Conservation (phyloP, 1,284 basidiomycete species). For the Fereydounia khargensis region DNA sequence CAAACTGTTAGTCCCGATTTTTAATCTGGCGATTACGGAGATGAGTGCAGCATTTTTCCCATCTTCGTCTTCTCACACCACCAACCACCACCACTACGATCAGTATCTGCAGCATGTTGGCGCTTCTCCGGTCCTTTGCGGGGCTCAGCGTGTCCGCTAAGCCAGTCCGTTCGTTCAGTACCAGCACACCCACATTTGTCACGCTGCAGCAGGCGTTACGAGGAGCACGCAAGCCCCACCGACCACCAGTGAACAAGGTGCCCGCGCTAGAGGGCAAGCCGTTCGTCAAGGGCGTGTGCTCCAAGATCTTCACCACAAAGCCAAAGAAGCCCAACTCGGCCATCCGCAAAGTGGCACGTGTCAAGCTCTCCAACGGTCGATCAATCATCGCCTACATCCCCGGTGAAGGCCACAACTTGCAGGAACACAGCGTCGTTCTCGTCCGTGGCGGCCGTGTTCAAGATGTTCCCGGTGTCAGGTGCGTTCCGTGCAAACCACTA, state of each 20-base stretch:
- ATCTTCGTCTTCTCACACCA: too few species aligned
- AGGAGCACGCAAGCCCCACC: slow-evolving; percentile 51
- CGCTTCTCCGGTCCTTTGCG: too few species aligned
- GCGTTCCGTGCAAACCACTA: too few species aligned
- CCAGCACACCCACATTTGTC: slow-evolving; percentile 22
- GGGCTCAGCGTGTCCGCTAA: too few species aligned
- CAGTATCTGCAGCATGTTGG: too few species aligned
- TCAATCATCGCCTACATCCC: slow-evolving; percentile 90
- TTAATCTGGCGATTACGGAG: too few species aligned
- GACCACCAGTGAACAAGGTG: slow-evolving; percentile 56
- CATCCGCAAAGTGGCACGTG: slow-evolving; percentile 91
- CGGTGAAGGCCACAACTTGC: slow-evolving; percentile 95
- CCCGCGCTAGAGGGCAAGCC: slow-evolving; percentile 51
- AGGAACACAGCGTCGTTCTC: slow-evolving; percentile 94
- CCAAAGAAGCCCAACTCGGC: slow-evolving; percentile 99
- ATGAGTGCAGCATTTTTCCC: too few species aligned
- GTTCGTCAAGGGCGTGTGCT: slow-evolving; percentile 56
- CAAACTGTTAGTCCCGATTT: too few species aligned
- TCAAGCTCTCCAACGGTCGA: slow-evolving; percentile 88
- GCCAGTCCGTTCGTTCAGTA: slow-evolving; percentile 47
- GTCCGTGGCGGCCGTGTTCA: slow-evolving; percentile 91
- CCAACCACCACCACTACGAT: too few species aligned
- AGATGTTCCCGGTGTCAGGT: slow-evolving; percentile 71
- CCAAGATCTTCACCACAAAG: slow-evolving; percentile 61
- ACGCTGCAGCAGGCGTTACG: slow-evolving; percentile 55